Evolutionary conservation across 371 early-diverging fungal species (phyloP).

Genomic region (Mortierella sp.): DNA sequence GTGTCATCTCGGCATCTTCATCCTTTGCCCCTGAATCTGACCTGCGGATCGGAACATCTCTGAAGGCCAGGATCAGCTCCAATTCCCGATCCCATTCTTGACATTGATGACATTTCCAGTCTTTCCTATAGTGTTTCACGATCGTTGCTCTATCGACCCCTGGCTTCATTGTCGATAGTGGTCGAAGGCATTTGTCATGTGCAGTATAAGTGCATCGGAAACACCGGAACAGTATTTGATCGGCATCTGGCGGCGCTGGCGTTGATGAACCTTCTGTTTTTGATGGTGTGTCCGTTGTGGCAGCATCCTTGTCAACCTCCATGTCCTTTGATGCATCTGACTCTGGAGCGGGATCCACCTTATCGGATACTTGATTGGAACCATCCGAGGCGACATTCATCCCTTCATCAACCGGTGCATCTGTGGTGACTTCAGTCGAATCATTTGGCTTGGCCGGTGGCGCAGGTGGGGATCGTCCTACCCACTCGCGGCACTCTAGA

Average conservation of each 20-base stretch:
- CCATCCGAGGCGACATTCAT: not conserved
- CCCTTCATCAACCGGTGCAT: not conserved
- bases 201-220: slow-evolving; percentile 54
- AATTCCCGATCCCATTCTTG: slow-evolving; percentile 48
- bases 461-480: slow-evolving; percentile 20
- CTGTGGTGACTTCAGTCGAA: not conserved
- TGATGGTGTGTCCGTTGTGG: not conserved
- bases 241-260: slow-evolving; percentile 17
- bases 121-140: slow-evolving; percentile 35
- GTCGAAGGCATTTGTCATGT: slow-evolving; percentile 54
- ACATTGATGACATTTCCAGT: slow-evolving; percentile 59
- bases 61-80: slow-evolving; percentile 39
- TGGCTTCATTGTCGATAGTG: slow-evolving; percentile 11
- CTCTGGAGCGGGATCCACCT: not conserved
- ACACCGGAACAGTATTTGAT: slow-evolving; percentile 55
- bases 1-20: slow-evolving; percentile 27
- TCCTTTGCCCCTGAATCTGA: slow-evolving; percentile 8
- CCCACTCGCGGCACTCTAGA: slow-evolving; percentile 43
- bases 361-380: not conserved
- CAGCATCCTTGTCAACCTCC: slow-evolving; percentile 13
- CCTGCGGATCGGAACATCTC: slow-evolving; percentile 30
- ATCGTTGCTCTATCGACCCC: slow-evolving; percentile 19
- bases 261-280: slow-evolving; percentile 9
- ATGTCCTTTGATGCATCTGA: slow-evolving; percentile 5
- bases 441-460: slow-evolving; percentile 10